These are phyloP conservation scores for Aureoboletus auriporus DNA, from an alignment of 768 basidiomycete species.

Conservation along the genomic window DNA sequence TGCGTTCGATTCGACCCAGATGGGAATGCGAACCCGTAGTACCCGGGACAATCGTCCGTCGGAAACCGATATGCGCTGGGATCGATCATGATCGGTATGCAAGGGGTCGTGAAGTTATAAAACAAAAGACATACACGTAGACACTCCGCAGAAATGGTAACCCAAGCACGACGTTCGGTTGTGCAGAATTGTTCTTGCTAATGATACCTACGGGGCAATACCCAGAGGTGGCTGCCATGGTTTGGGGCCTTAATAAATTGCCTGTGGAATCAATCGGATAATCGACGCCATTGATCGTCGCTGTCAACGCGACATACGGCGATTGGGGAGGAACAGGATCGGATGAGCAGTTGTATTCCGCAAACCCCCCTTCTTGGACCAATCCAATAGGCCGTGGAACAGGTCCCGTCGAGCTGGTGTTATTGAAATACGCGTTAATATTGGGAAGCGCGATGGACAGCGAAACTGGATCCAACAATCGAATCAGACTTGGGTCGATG, in stretches of 20 bases:
- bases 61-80: constrained; percentile 31
- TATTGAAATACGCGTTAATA: constrained; percentile 13
- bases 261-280: constrained; percentile 25
- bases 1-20: constrained; percentile 25
- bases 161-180: constrained; percentile 18
- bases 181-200: constrained; percentile 8
- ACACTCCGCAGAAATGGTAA: constrained; percentile 30
- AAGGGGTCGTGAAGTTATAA: not conserved
- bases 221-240: not conserved
- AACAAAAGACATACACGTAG: constrained; percentile 22
- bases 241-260: constrained; percentile 19
- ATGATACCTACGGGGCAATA: constrained; percentile 22
- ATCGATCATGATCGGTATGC: not conserved
- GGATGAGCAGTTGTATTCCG: constrained; percentile 17
- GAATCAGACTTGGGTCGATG: not conserved
- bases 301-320: constrained; percentile 22
- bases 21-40: constrained; percentile 31
- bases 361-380: not conserved
- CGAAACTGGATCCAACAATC: constrained; percentile 7
- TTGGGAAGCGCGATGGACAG: constrained; percentile 17
- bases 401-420: constrained; percentile 19
- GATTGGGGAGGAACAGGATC: constrained; percentile 4
- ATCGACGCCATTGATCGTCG: constrained; percentile 30
- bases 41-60: constrained; percentile 25
- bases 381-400: constrained; percentile 9